A percentile compares a stretch with the other conserved stretches of the same genome.
phyloP scores from a whole-genome alignment of 2,329 filamentous ascomycete genomes.

The Aspergillus ochraceus region DNA sequence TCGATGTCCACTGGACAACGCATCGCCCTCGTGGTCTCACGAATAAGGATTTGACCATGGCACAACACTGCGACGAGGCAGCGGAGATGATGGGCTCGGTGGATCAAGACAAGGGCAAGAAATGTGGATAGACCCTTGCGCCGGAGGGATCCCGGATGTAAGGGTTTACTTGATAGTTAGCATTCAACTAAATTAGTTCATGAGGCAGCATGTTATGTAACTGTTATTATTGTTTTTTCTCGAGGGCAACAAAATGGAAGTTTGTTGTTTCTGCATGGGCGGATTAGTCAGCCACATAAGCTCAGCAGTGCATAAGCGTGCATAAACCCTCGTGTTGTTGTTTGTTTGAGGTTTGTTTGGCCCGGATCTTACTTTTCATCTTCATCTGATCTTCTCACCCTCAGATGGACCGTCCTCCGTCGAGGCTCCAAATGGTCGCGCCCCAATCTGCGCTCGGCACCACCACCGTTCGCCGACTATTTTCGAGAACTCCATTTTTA shows the following conservation, averaged over 20 bases:
- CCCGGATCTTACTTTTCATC: background rate
- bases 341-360: background rate
- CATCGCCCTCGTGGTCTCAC: slow-evolving; percentile 41
- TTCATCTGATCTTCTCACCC: too few relatives aligned
- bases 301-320: background rate
- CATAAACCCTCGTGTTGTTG: background rate
- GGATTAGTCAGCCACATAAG: background rate
- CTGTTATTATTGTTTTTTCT: background rate
- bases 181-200: too few relatives aligned
- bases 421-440: background rate
- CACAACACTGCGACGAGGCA: slow-evolving; percentile 38
- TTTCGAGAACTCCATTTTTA: background rate
- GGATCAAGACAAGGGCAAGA: slow-evolving; percentile 29
- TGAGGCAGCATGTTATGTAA: background rate
- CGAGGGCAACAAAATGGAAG: background rate
- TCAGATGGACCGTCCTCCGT: background rate
- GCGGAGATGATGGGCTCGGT: slow-evolving; percentile 36
- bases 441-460: background rate
- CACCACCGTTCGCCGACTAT: background rate
- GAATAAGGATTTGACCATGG: slow-evolving; percentile 38
- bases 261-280: background rate
- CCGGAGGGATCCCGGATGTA: slow-evolving; percentile 2
- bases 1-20: slow-evolving; percentile 43
- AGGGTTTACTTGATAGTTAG: too few relatives aligned
- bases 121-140: slow-evolving; percentile 20